Base-by-base conservation (phyloP, 352 stramenopile genomes). In the Phytopythium delawarense region DNA sequence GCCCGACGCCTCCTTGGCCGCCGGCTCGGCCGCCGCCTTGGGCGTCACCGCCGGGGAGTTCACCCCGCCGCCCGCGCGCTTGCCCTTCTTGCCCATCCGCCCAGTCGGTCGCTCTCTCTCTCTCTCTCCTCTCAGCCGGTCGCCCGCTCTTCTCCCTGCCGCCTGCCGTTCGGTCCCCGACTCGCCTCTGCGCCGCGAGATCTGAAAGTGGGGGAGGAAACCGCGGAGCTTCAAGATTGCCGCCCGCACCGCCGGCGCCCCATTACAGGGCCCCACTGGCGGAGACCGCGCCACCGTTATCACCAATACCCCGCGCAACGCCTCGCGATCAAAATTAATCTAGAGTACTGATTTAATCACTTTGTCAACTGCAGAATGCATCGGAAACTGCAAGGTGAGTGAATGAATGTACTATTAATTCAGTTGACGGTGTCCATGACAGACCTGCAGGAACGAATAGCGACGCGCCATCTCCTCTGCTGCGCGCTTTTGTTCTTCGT, bases 41-140 rank as follows among this genome's bases (percentile, higher is more conserved):
- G 42, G 45, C 30, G 40, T 64, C 40, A 40, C n/a, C 46, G 58
- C 40, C 32, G 58, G 46, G 30, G 58, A 57, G 35, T 57, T 48
- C 35, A 57, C 58, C 8, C 34, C 49, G 20, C 35, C 45, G 13
- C 68, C 83, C 57, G 49, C 45, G 39, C 79, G 67, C 67, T 88
- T 86, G 21, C 69, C 65, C 68, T 91, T 92, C 78, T 88, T 90
- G 44, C 50, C 78, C 81, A 90, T 89, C 13, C 58, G 56, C 34
- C 45, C 44, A 50, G 35, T 16, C 2, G 1, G 1, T 40, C 35
- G 5, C 35, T 40, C 40, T 16, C 25, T 1, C 25, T 28, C 25
- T 28, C 25, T 1, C 25, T 28, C 25, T 28, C 25, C 2, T 28
- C 25, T 28, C 2, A 28, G 2, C 25, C 25, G 2, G 25, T 28